Percentiles rank a stretch among this genome's conserved stretches.
These are phyloP conservation scores for Penicillium pulvis DNA, from an alignment of 495 filamentous ascomycete genomes.

Conservation along the genomic window DNA sequence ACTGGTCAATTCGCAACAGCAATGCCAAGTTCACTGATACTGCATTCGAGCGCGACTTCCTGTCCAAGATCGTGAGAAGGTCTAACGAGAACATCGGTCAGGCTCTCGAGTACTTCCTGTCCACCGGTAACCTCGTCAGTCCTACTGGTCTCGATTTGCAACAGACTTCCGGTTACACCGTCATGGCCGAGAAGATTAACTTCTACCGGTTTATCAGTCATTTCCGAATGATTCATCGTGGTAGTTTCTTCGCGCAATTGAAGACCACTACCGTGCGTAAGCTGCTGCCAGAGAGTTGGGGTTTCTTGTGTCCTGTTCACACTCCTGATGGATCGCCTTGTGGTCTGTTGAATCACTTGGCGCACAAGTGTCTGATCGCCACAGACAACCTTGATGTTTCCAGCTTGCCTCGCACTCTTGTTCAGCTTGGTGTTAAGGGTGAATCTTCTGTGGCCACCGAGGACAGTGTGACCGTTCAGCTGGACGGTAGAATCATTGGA, in stretches of 20 bases:
- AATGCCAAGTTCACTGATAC: conserved; percentile 66
- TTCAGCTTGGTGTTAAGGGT: conserved; percentile 73
- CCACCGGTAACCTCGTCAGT: conserved; percentile 90
- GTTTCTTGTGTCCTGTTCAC: conserved; percentile 95
- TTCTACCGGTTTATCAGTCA: conserved; percentile 98
- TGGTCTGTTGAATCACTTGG: conserved; percentile 90
- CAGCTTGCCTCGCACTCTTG: conserved; percentile 67
- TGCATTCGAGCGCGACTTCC: conserved; percentile 76
- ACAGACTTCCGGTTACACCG: conserved; percentile 90
- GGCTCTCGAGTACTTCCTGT: conserved; percentile 89
- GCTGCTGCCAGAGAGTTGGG: conserved; percentile 95
- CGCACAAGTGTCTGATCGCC: conserved; percentile 90
- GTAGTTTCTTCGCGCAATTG: conserved; percentile 95
- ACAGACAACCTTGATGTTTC: conserved; percentile 72
- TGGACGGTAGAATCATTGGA: conserved; percentile 87
- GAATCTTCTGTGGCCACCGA: conserved; percentile 72
- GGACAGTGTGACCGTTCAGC: conserved; percentile 82
- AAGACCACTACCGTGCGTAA: conserved; percentile 98
- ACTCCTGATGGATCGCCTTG: conserved; percentile 96
- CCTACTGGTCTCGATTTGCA: conserved; percentile 91
- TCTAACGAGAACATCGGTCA: conserved; percentile 87
- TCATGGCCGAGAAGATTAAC: conserved; percentile 98
- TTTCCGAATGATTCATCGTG: conserved; percentile 98
- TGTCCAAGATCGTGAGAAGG: conserved; percentile 70
- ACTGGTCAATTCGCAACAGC: conserved; percentile 69